Conservation (phyloP, 208 protist genomes). For the Zelonia costaricensis region DNA sequence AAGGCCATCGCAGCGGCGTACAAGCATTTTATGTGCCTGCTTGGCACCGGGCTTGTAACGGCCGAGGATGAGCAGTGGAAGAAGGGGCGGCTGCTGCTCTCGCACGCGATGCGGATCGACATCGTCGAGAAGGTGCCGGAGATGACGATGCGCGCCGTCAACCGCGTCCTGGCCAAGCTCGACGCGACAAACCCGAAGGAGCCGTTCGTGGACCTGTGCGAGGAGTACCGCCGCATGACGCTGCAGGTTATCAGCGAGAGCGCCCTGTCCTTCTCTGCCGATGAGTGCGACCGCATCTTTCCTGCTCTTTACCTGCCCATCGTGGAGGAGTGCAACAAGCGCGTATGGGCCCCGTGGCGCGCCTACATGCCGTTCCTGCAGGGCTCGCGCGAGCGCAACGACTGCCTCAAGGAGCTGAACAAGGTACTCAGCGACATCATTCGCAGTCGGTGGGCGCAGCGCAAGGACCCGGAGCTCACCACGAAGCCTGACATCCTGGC, state of each 20-base stretch:
- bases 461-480: conserved; percentile 39
- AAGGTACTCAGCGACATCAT: conserved; percentile 77
- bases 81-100: conserved; percentile 80
- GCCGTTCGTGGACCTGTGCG: conserved; percentile 77
- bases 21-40: conserved; percentile 90
- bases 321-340: conserved; percentile 89
- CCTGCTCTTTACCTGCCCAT: conserved; percentile 89
- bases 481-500: conserved; percentile 70
- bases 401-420: conserved; percentile 79
- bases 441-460: conserved; percentile 50
- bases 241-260: conserved; percentile 89
- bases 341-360: conserved; percentile 89
- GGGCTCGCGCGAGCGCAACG: conserved; percentile 62
- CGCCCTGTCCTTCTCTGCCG: conserved; percentile 71
- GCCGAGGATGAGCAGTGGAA: conserved; percentile 89
- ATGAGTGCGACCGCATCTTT: conserved; percentile 89
- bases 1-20: conserved; percentile 85
- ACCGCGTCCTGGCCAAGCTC: conserved; percentile 70
- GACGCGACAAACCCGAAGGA: conserved; percentile 12
- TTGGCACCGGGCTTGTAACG: conserved; percentile 88
- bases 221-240: conserved; percentile 92
- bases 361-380: conserved; percentile 77
- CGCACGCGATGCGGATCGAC: conserved; percentile 84
- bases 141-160: conserved; percentile 66
- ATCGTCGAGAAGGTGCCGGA: conserved; percentile 83